phyloP scores from a whole-genome alignment of 2,329 filamentous ascomycete genomes.

The Blastomyces gilchristii region DNA sequence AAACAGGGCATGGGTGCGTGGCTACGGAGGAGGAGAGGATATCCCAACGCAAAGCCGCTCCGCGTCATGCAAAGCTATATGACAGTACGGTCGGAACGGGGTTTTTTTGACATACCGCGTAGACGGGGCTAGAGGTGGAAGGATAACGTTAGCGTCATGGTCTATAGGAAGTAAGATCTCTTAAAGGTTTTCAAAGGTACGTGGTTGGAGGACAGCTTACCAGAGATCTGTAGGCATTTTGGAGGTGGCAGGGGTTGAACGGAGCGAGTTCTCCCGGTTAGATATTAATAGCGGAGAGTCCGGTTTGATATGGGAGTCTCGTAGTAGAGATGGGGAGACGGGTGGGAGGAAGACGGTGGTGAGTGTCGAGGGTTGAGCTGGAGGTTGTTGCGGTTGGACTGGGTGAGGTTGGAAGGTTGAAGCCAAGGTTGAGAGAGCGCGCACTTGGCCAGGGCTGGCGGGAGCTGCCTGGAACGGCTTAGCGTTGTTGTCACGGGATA shows the following conservation, averaged over 20 bases:
- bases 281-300: conserved; percentile 4
- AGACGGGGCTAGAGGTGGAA: conserved; percentile 65
- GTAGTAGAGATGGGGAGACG: background rate
- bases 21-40: background rate
- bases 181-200: background rate
- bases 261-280: conserved; percentile 12
- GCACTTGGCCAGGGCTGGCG: background rate
- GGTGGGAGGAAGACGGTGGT: background rate
- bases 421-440: background rate
- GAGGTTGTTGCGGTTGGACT: background rate
- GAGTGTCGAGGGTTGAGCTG: background rate
- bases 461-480: background rate
- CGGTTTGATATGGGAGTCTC: background rate
- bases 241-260: background rate
- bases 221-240: conserved; percentile 68
- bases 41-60: background rate
- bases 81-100: background rate
- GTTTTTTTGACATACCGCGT: conserved; percentile 69
- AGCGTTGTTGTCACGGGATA: background rate
- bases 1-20: conserved; percentile 4
- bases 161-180: background rate
- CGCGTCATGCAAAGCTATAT: background rate
- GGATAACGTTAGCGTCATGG: conserved; percentile 8
- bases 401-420: background rate
- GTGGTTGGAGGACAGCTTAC: conserved; percentile 50